Conservation (phyloP, 75 land plant genomes). For the Selaginella tamariscina region DNA sequence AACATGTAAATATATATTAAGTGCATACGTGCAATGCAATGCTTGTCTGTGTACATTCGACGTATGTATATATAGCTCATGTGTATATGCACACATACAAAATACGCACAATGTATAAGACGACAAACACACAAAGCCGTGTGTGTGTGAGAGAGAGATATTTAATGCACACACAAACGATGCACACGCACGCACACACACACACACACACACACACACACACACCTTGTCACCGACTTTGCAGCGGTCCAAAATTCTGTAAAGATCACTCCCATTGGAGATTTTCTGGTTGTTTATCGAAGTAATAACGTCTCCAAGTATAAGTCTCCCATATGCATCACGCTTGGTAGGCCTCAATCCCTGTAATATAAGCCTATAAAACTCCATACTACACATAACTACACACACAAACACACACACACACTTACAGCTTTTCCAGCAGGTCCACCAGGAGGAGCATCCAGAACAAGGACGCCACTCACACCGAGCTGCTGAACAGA, state of each 20-base stretch:
- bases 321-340: slow-evolving; percentile 82
- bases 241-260: slow-evolving; percentile 91
- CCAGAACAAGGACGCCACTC: slow-evolving; percentile 94
- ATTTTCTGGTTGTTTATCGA: slow-evolving; percentile 87
- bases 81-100: slow-evolving; percentile 1
- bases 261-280: slow-evolving; percentile 82
- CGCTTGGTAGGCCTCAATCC: slow-evolving; percentile 83
- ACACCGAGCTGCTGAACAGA: slow-evolving; percentile 96
- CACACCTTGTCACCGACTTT: slow-evolving; percentile 95
- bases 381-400: not conserved
- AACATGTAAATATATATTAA: not conserved
- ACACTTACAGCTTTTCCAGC: slow-evolving; percentile 92
- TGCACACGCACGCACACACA: not conserved
- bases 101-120: slow-evolving; percentile 1
- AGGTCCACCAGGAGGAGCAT: slow-evolving; percentile 91
- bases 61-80: not conserved
- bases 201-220: not conserved
- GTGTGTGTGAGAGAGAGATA: not conserved
- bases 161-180: not conserved
- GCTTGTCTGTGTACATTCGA: not conserved
- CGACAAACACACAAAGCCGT: not conserved
- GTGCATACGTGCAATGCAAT: not conserved
- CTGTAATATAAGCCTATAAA: slow-evolving; percentile 29
- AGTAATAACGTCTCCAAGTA: slow-evolving; percentile 91
- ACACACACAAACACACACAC: not conserved